Conservation (phyloP, 1,139 yeast species). For the Diutina neorugosa region DNA sequence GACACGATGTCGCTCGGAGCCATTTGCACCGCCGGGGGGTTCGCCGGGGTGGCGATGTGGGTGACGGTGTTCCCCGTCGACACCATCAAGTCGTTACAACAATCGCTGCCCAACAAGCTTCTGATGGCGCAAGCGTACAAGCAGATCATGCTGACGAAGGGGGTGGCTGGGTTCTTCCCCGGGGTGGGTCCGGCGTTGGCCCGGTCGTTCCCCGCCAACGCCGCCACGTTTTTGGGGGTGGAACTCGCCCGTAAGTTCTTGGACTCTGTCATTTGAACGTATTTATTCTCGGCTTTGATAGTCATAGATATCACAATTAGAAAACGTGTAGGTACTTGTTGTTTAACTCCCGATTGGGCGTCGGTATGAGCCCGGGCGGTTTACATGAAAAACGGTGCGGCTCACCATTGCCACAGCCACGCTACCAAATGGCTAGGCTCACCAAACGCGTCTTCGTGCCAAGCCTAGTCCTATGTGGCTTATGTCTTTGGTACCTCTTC, state of each 20-base stretch:
- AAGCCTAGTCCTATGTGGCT: background rate
- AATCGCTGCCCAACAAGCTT: slow-evolving; percentile 46
- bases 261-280: slow-evolving; percentile 16
- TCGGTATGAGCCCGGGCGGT: too few species aligned
- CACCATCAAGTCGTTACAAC: slow-evolving; percentile 82
- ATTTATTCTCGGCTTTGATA: background rate
- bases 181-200: slow-evolving; percentile 93
- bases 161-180: slow-evolving; percentile 89
- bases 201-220: slow-evolving; percentile 95
- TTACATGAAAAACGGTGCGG: background rate
- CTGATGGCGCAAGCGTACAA: slow-evolving; percentile 58
- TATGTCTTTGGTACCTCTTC: background rate
- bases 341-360: too few species aligned
- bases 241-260: slow-evolving; percentile 73
- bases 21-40: slow-evolving; percentile 84
- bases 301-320: background rate
- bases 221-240: slow-evolving; percentile 94
- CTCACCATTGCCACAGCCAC: background rate
- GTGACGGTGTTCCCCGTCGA: slow-evolving; percentile 91
- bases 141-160: slow-evolving; percentile 56
- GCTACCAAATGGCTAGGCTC: background rate
- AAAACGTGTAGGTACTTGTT: background rate
- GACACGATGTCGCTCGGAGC: slow-evolving; percentile 52
- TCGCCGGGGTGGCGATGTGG: slow-evolving; percentile 97
- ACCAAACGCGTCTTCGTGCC: background rate